Evolutionary conservation across 192 early-diverging fungal genomes (phyloP).

Genomic region (Diversispora epigaea): DNA sequence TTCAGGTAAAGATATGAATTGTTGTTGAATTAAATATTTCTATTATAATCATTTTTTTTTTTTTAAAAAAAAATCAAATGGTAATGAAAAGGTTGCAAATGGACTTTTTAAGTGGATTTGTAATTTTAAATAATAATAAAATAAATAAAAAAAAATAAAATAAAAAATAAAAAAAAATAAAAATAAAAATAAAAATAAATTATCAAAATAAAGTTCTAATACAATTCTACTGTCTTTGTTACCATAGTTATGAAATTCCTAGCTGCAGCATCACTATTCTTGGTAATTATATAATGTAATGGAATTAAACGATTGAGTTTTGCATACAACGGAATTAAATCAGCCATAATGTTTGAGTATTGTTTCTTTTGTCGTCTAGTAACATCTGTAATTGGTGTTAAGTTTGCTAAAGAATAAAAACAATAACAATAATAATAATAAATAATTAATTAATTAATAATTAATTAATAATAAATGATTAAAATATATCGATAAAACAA

Average conservation of each 20-base stretch:
- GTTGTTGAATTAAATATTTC: constrained; percentile 34
- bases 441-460: neutral
- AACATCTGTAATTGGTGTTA: neutral
- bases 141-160: neutral
- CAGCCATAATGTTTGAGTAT: constrained; percentile 21
- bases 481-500: neutral
- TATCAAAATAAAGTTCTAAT: neutral
- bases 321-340: constrained; percentile 27
- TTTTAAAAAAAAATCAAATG: neutral
- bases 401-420: neutral
- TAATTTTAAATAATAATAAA: neutral
- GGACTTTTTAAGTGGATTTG: neutral
- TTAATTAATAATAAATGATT: neutral
- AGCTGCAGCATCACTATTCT: constrained; percentile 30
- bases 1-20: constrained; percentile 32
- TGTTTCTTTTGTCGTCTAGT: constrained; percentile 9
- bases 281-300: constrained; percentile 19
- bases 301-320: constrained; percentile 29
- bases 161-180: neutral
- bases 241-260: constrained; percentile 25
- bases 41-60: neutral
- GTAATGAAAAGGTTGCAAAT: neutral
- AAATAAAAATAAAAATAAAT: neutral
- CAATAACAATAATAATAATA: neutral
- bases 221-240: neutral